phyloP scores from a whole-genome alignment of 1,284 basidiomycete species.

The Serendipita sp. region DNA sequence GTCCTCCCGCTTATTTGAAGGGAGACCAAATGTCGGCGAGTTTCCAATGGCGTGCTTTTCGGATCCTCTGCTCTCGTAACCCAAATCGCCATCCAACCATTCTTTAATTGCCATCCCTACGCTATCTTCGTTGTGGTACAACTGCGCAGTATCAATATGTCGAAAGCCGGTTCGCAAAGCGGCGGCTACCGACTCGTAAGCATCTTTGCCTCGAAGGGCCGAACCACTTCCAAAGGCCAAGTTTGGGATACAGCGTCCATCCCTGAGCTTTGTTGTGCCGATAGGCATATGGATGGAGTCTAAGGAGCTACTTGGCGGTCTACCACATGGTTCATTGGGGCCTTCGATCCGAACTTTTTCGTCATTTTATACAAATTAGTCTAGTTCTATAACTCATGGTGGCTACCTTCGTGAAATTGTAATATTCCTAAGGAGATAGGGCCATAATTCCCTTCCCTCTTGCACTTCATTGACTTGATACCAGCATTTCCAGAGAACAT shows the following conservation, averaged over 20 bases:
- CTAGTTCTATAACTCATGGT: too few relatives aligned
- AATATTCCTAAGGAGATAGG: too few relatives aligned
- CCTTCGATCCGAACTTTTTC: too few relatives aligned
- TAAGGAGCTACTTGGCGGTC: not conserved
- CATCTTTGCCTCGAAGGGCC: not conserved
- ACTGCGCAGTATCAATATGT: constrained; percentile 37
- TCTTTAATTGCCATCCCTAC: constrained; percentile 35
- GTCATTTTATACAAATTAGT: too few relatives aligned
- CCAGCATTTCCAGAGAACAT: too few relatives aligned
- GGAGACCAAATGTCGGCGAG: constrained; percentile 30
- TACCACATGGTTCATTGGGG: too few relatives aligned
- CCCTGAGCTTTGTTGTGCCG: constrained; percentile 31
- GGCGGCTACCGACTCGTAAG: constrained; percentile 12
- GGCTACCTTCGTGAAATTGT: too few relatives aligned
- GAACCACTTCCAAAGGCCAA: constrained; percentile 54
- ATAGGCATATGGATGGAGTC: not conserved
- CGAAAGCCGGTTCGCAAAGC: constrained; percentile 33
- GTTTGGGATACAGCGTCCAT: constrained; percentile 42
- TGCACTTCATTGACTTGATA: too few relatives aligned
- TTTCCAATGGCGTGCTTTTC: constrained; percentile 29
- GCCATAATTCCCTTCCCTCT: too few relatives aligned
- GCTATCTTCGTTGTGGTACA: constrained; percentile 35
- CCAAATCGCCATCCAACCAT: not conserved
- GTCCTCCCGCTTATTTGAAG: constrained; percentile 25
- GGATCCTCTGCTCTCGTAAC: constrained; percentile 18